Percentiles rank a stretch among this genome's conserved stretches.
Evolutionary conservation across 371 early-diverging fungal genomes (phyloP).

Genomic region (Syncephalastrum monosporum): DNA sequence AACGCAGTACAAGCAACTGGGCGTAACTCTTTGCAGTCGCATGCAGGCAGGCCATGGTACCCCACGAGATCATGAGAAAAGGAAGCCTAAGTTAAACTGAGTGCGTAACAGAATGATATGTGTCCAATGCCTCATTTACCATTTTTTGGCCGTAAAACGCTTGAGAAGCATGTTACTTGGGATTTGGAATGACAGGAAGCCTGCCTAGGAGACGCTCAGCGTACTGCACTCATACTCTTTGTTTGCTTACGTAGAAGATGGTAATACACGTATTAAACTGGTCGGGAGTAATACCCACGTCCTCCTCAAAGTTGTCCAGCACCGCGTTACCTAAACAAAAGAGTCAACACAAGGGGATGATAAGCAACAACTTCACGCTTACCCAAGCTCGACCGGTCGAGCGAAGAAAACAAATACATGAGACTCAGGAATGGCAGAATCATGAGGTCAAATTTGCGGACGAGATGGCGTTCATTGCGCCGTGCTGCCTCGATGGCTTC

Average conservation of each 20-base stretch:
- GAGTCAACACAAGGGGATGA: background rate
- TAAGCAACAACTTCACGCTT: background rate
- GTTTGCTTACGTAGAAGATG: conserved; percentile 36
- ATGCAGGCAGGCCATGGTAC: conserved; percentile 36
- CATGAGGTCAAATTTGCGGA: conserved; percentile 46
- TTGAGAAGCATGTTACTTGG: conserved; percentile 48
- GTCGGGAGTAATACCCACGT: conserved; percentile 44
- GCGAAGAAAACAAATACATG: conserved; percentile 50
- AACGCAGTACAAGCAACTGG: conserved; percentile 33
- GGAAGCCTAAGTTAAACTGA: conserved; percentile 27
- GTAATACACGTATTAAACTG: conserved; percentile 48
- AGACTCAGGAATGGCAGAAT: conserved; percentile 51
- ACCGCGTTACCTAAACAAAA: conserved; percentile 41
- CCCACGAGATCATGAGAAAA: conserved; percentile 43
- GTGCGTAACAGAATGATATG: too few relatives aligned
- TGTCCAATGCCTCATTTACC: conserved; percentile 17
- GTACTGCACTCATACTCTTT: background rate
- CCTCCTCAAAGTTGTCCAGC: conserved; percentile 48
- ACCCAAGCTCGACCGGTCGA: conserved; percentile 54
- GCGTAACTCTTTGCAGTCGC: conserved; percentile 30
- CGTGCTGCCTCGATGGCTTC: too few relatives aligned
- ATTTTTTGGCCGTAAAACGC: conserved; percentile 37
- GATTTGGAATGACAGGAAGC: conserved; percentile 46
- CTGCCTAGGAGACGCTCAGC: conserved; percentile 18
- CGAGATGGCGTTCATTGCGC: conserved; percentile 13